Evolutionary conservation across 2,329 filamentous ascomycete genomes (phyloP).

Genomic region (Dothidotthia symphoricarpi): DNA sequence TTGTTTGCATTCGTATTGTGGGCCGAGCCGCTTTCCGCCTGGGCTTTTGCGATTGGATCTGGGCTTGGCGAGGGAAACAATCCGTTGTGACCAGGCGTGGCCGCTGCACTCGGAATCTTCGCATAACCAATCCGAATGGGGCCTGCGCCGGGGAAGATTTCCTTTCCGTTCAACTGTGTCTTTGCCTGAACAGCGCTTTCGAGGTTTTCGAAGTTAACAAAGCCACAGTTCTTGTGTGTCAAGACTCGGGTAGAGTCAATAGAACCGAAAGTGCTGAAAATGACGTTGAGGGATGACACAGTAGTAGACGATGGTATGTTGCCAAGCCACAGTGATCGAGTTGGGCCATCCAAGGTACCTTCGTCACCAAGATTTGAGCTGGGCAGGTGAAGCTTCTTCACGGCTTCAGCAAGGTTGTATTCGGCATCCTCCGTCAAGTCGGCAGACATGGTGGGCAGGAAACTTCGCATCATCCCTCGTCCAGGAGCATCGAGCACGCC

Average conservation of each 20-base stretch:
- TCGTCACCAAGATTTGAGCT: constrained; percentile 70
- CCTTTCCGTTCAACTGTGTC: constrained; percentile 85
- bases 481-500: constrained; percentile 81
- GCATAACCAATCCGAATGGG: constrained; percentile 96
- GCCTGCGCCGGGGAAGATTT: constrained; percentile 95
- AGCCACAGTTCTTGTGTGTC: constrained; percentile 98
- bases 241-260: constrained; percentile 90
- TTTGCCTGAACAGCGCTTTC: constrained; percentile 91
- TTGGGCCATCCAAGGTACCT: constrained; percentile 80
- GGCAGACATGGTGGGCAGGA: constrained; percentile 67
- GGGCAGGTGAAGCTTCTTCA: constrained; percentile 66
- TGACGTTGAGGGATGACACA: constrained; percentile 87
- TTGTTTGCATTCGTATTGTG: constrained; percentile 36
- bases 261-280: constrained; percentile 89
- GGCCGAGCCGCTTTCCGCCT: constrained; percentile 44
- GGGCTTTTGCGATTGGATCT: constrained; percentile 67
- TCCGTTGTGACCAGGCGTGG: constrained; percentile 84
- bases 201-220: constrained; percentile 92
- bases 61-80: constrained; percentile 89
- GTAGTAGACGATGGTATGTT: constrained; percentile 97
- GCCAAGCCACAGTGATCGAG: constrained; percentile 91
- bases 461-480: constrained; percentile 63
- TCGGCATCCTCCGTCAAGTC: constrained; percentile 77
- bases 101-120: constrained; percentile 85
- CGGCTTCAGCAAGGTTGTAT: constrained; percentile 76